Evolutionary conservation across 2,329 filamentous ascomycete species (phyloP).

Genomic region (Alternaria hordeiaustralica): DNA sequence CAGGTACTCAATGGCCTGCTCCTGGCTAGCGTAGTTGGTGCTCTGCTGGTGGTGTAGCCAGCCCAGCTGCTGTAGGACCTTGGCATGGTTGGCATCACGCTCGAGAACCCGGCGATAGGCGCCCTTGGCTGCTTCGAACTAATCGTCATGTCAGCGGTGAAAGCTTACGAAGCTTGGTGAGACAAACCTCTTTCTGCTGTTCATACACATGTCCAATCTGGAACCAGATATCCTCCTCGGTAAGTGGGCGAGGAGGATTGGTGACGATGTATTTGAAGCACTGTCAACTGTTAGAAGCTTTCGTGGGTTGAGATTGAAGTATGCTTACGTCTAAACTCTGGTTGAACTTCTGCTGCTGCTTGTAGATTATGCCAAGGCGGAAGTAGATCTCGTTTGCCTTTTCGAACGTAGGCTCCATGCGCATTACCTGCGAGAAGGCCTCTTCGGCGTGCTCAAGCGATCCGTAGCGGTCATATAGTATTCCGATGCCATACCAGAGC

Average conservation of each 20-base stretch:
- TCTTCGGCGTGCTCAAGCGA: constrained; percentile 97
- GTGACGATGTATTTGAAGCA: constrained; percentile 98
- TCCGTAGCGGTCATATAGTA: constrained; percentile 94
- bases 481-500: constrained; percentile 98
- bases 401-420: constrained; percentile 96
- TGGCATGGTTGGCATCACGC: constrained; percentile 93
- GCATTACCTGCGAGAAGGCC: constrained; percentile 98
- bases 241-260: constrained; percentile 88
- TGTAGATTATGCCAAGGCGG: constrained; percentile 98
- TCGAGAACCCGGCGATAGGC: constrained; percentile 94
- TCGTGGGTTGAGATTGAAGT: not conserved
- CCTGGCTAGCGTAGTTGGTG: constrained; percentile 87
- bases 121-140: constrained; percentile 92
- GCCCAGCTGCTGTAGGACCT: constrained; percentile 95
- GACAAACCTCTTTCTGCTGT: constrained; percentile 94
- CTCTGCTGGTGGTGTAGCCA: constrained; percentile 98
- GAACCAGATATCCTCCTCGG: constrained; percentile 99
- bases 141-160: constrained; percentile 32
- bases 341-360: constrained; percentile 92
- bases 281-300: constrained; percentile 55
- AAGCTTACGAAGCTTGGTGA: not conserved
- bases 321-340: constrained; percentile 83
- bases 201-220: constrained; percentile 99
- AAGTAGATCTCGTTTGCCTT: constrained; percentile 99
- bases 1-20: constrained; percentile 94